Base-by-base conservation (phyloP, 2,329 filamentous ascomycete genomes). In the Clonostachys sp. region DNA sequence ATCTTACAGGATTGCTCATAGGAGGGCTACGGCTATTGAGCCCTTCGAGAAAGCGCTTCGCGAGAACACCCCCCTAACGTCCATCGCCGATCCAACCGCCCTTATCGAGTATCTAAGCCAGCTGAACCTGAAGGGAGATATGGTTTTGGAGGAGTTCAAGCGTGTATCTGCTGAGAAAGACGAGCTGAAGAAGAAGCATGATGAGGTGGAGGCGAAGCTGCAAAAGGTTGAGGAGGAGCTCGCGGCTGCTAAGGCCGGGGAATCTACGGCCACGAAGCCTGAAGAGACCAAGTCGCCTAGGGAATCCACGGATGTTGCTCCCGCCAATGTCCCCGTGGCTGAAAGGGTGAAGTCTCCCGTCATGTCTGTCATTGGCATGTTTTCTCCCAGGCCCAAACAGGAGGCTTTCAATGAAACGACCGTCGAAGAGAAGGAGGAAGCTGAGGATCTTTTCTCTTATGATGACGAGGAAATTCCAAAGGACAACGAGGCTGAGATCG, bases 61-160 rank as follows among this genome's bases (percentile, higher is more conserved):
- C 57, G 94, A 99, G 62, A 89, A 95, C 57, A 99, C 94, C 0
- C 92, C 94, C 3, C 73, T 97, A 35, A 88, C 89, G 5, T 92
- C 90, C 14, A 96, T 99, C 57, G 78, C 76, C 55, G 94, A 99
- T 50, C 89, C 92, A 0, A 81, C 83, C 46, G 86, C 91, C 3
- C 75, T 99, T 34, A 80, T 91, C 7, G 92, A 97, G 66, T 99
- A 96, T 60, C 75, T 99, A 30, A 90, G 86, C 56, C 90, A 96
- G 65, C 70, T 95, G 39, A 92, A 85, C 51, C 67, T 91, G 46
- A 92, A 95, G 61, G 85, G 86, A 40, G 89, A 95, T 58, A 95
- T 99, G 88, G 84, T 95, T 4, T 85, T 95, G 80, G 87, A 95
- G 42, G 94, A 99, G 66, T 74, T 96, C 48, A 96, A 95, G 69